Evolutionary conservation across 2,329 filamentous ascomycete genomes (phyloP).

Genomic region (Aspergillus fijiensis): DNA sequence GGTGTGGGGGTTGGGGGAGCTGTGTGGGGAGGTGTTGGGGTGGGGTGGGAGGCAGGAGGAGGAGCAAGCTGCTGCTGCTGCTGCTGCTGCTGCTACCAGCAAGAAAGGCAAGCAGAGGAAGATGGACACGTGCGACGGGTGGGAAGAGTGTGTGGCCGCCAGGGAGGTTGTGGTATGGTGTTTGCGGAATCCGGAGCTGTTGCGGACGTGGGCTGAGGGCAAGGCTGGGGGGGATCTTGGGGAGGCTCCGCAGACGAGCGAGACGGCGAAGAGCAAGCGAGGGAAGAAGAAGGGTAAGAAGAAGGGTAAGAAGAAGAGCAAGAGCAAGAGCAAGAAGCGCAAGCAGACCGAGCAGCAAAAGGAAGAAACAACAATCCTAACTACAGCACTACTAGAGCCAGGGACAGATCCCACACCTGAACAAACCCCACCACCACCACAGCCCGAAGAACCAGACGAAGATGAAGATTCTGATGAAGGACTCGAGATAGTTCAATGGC

Average conservation of each 20-base stretch:
- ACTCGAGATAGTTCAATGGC: background rate
- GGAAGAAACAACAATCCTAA: too few relatives aligned
- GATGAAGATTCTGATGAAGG: background rate
- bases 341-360: background rate
- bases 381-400: too few relatives aligned
- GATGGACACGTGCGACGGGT: background rate
- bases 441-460: background rate
- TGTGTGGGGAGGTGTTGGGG: background rate
- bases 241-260: background rate
- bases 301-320: background rate
- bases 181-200: background rate
- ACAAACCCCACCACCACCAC: background rate
- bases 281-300: background rate
- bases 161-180: background rate
- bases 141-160: background rate
- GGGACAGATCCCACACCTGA: too few relatives aligned
- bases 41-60: background rate
- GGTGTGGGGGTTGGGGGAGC: background rate
- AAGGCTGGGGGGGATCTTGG: background rate
- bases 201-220: background rate
- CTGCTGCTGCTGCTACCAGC: too few relatives aligned
- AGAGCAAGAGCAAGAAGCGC: background rate
- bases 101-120: background rate
- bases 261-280: background rate
- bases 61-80: too few relatives aligned